Conservation (phyloP, 1,139 yeast genomes). For the Martiniozyma asiatica region DNA sequence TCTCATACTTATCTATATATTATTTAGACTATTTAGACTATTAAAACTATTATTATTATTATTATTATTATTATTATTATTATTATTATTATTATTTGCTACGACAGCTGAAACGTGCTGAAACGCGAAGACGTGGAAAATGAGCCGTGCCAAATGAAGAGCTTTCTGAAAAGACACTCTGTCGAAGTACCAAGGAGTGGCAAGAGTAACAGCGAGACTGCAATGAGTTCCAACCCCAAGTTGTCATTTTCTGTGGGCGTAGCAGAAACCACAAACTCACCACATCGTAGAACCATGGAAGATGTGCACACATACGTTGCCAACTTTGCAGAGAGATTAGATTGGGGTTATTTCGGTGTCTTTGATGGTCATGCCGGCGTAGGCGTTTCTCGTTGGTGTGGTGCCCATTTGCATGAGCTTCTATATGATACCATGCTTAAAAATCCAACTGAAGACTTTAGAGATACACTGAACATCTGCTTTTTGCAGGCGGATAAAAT, state of each 20-base stretch:
- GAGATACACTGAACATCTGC: constrained; percentile 44
- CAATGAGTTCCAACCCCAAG: too few species aligned
- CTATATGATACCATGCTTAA: constrained; percentile 40
- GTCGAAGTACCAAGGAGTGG: too few species aligned
- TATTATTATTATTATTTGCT: too few species aligned
- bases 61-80: too few species aligned
- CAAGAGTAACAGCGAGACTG: too few species aligned
- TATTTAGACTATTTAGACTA: too few species aligned
- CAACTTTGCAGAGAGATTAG: constrained; percentile 77
- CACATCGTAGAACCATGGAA: constrained; percentile 86
- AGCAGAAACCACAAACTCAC: constrained; percentile 72
- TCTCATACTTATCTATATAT: too few species aligned
- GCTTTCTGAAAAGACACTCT: too few species aligned
- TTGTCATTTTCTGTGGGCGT: constrained; percentile 70
- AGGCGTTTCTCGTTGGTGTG: constrained; percentile 92
- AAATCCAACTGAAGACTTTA: constrained; percentile 30
- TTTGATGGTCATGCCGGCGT: constrained; percentile 98
- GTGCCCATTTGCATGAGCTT: constrained; percentile 66
- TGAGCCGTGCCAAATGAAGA: too few species aligned
- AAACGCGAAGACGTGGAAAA: too few species aligned
- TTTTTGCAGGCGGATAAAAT: constrained; percentile 67
- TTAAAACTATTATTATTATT: too few species aligned
- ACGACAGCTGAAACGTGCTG: too few species aligned
- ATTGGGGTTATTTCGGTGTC: constrained; percentile 92
- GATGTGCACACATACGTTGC: constrained; percentile 93